Conservation (phyloP, 805 yeast species). For the Sungouiozyma intestinalis region DNA sequence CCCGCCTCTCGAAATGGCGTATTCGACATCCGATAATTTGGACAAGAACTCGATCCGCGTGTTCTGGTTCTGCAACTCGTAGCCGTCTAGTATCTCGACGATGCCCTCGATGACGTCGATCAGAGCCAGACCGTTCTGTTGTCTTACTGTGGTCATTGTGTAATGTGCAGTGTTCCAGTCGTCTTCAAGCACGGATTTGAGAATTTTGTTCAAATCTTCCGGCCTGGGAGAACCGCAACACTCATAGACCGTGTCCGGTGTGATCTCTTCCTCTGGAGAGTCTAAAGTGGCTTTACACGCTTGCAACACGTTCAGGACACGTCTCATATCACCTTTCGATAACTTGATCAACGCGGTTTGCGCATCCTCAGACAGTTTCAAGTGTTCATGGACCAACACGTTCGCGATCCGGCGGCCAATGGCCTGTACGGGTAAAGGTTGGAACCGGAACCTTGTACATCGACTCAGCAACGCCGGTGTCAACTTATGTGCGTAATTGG, state of each 20-base stretch:
- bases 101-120: constrained; percentile 76
- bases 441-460: constrained; percentile 89
- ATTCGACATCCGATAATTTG: constrained; percentile 80
- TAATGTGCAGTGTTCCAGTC: constrained; percentile 75
- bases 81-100: constrained; percentile 55
- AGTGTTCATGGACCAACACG: constrained; percentile 60
- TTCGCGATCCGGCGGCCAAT: constrained; percentile 54
- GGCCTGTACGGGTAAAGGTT: constrained; percentile 64
- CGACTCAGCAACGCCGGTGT: constrained; percentile 92
- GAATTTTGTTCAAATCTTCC: constrained; percentile 60
- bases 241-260: constrained; percentile 72
- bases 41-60: constrained; percentile 57
- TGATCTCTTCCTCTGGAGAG: constrained; percentile 39
- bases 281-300: constrained; percentile 79
- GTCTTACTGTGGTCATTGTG: constrained; percentile 57
- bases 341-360: constrained; percentile 53
- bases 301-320: constrained; percentile 85
- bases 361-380: constrained; percentile 51
- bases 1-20: constrained; percentile 86
- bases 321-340: constrained; percentile 94
- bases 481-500: constrained; percentile 90
- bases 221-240: constrained; percentile 97
- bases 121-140: constrained; percentile 74
- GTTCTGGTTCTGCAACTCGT: constrained; percentile 45
- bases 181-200: constrained; percentile 70